phyloP scores from a whole-genome alignment of 495 filamentous ascomycete species.

The Amphirosellinia nigrospora region DNA sequence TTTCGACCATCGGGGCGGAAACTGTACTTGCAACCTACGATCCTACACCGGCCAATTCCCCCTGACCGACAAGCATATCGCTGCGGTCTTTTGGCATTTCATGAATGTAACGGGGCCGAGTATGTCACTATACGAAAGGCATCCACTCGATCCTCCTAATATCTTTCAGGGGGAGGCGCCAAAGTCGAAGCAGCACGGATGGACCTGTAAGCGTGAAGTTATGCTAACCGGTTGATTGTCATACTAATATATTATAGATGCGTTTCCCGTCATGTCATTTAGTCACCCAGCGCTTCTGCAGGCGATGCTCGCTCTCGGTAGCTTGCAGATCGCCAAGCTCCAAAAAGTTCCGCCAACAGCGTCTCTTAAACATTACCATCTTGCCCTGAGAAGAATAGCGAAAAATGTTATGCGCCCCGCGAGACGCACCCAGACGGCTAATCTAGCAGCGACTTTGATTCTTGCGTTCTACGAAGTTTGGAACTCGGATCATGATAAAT shows the following conservation, averaged over 20 bases:
- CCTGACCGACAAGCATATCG: constrained; percentile 80
- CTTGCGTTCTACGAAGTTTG: constrained; percentile 94
- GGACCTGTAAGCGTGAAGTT: constrained; percentile 63
- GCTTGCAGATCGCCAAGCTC: constrained; percentile 86
- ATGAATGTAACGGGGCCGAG: constrained; percentile 86
- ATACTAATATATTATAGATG: constrained; percentile 55
- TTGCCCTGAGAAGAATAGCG: constrained; percentile 77
- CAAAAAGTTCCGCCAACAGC: constrained; percentile 74
- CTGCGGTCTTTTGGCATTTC: constrained; percentile 90
- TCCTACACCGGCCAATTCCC: constrained; percentile 79
- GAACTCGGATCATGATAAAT: constrained; percentile 92
- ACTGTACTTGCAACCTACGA: constrained; percentile 81
- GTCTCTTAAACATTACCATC: constrained; percentile 90
- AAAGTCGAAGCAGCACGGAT: constrained; percentile 74
- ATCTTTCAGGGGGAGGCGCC: constrained; percentile 70
- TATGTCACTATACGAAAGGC: constrained; percentile 86
- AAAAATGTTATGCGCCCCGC: constrained; percentile 72
- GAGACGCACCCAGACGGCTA: constrained; percentile 78
- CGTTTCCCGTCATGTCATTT: constrained; percentile 82
- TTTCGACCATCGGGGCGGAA: constrained; percentile 48
- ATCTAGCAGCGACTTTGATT: constrained; percentile 85
- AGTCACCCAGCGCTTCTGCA: constrained; percentile 86
- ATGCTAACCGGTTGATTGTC: neutral
- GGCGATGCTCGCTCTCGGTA: constrained; percentile 86
- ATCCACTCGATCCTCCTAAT: constrained; percentile 77